Conservation (phyloP, 805 yeast genomes). For the Candida oleophila region DNA sequence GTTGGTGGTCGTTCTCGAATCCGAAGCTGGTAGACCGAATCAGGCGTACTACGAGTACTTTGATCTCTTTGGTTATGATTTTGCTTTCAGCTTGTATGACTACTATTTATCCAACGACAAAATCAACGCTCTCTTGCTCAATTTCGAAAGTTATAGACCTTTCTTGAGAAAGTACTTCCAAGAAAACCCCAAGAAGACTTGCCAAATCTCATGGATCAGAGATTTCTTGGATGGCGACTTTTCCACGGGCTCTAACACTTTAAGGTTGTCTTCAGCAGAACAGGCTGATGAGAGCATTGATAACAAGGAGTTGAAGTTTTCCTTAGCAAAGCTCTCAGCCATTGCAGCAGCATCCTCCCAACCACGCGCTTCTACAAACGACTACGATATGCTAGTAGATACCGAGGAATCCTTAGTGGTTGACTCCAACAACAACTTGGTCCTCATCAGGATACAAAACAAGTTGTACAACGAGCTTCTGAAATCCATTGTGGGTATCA, state of each 20-base stretch:
- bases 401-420: constrained; percentile 24
- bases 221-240: constrained; percentile 54
- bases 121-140: constrained; percentile 52
- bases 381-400: constrained; percentile 9
- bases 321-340: constrained; percentile 69
- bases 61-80: constrained; percentile 60
- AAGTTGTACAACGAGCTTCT: constrained; percentile 22
- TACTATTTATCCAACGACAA: constrained; percentile 55
- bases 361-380: constrained; percentile 2
- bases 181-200: constrained; percentile 39
- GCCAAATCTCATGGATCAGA: constrained; percentile 71
- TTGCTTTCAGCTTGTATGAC: constrained; percentile 64
- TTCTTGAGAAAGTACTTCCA: constrained; percentile 54
- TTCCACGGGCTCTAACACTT: constrained; percentile 46
- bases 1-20: constrained; percentile 47
- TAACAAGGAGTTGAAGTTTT: constrained; percentile 56
- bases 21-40: constrained; percentile 9
- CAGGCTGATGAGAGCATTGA: constrained; percentile 20
- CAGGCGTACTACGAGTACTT: constrained; percentile 50
- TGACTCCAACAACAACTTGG: constrained; percentile 51
- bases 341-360: constrained; percentile 36
- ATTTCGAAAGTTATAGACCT: constrained; percentile 51
- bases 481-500: constrained; percentile 12
- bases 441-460: constrained; percentile 50
- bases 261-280: constrained; percentile 43